Base-by-base conservation (phyloP, 225 moss, liverwort and hornwort species). In the Polytrichum formosum region DNA sequence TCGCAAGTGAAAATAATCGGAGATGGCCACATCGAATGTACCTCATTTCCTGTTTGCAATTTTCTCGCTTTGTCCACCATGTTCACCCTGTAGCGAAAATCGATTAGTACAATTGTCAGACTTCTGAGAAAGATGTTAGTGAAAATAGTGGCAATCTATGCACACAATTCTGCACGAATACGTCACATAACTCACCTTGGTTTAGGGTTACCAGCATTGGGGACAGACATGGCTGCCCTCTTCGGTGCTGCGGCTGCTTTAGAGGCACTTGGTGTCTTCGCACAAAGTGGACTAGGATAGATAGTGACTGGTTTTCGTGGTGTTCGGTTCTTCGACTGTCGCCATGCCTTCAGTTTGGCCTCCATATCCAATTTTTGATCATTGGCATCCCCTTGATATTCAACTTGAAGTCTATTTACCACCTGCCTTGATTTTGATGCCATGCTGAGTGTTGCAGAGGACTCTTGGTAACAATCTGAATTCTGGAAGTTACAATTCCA, bases 361-460 rank as follows among this genome's bases (percentile, higher is more conserved):
- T 68, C 74, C 81, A 82, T 82, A 53, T 82, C 74, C 61, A 65
- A 20, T 67, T 78, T 77, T 28, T 71, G 54, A 35, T 46, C 61
- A 3, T 8, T 63, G 16, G 46, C 64, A 46, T 46, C 46, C 46
- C 46, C 46, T 25, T 55, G 27, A 64, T 73, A 29, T 26, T 61
- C 61, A 31, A 55, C 23, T 26, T 53, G 25, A 13, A 70, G 19
- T 66, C 53, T 27, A 55, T 82, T 82, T 5, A 78, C 63, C 17
- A 81, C 31, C 70, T 77, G 81, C 53, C 77, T 71, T 60, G 81
- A 82, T 59, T 71, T 82, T 7, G 77, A 70, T 64, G 81, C 81
- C 53, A 82, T 53, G 62, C 78, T 82, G 46, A 82, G 30, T 31
- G 81, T 82, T 33, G 70, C 68, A 16, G 78, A 65, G 6, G 77